Percentiles rank a stretch among this genome's conserved stretches.
These are phyloP conservation scores for Mortierella hygrophila DNA, from an alignment of 192 early-diverging fungal species.

Conservation along the genomic window DNA sequence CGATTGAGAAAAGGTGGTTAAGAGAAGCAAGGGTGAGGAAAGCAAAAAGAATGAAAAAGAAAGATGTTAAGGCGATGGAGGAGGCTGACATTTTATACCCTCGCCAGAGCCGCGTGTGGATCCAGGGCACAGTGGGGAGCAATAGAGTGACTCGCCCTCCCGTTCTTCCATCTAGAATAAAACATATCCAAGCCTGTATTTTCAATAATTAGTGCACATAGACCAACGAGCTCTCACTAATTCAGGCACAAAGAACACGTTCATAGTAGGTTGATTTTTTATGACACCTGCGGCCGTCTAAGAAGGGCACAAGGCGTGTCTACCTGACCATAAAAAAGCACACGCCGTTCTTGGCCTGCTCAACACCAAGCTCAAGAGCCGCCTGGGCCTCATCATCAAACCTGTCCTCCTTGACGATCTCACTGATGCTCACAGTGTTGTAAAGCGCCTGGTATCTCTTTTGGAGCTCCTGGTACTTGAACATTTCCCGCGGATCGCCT, in stretches of 20 bases:
- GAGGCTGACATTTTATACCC: too few species aligned
- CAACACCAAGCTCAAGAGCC: slow-evolving; percentile 24
- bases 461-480: slow-evolving; percentile 30
- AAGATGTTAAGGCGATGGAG: not conserved
- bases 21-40: not conserved
- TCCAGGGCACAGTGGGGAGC: not conserved
- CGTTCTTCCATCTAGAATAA: too few species aligned
- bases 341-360: slow-evolving; percentile 45
- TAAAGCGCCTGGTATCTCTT: slow-evolving; percentile 35
- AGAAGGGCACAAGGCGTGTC: not conserved
- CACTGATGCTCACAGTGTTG: slow-evolving; percentile 36
- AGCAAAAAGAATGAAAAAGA: not conserved
- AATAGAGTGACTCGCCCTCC: not conserved
- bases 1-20: not conserved
- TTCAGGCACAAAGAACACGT: not conserved
- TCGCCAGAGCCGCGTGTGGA: too few species aligned
- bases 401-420: slow-evolving; percentile 30
- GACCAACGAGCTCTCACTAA: not conserved
- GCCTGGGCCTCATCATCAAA: slow-evolving; percentile 45
- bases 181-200: too few species aligned
- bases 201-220: too few species aligned
- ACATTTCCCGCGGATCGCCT: slow-evolving; percentile 43
- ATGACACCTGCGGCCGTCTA: too few species aligned
- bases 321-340: slow-evolving; percentile 56
- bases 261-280: too few species aligned